These are phyloP conservation scores for Raphanus sativus DNA, from an alignment of 345 rosid genomes.

Conservation along the genomic window DNA sequence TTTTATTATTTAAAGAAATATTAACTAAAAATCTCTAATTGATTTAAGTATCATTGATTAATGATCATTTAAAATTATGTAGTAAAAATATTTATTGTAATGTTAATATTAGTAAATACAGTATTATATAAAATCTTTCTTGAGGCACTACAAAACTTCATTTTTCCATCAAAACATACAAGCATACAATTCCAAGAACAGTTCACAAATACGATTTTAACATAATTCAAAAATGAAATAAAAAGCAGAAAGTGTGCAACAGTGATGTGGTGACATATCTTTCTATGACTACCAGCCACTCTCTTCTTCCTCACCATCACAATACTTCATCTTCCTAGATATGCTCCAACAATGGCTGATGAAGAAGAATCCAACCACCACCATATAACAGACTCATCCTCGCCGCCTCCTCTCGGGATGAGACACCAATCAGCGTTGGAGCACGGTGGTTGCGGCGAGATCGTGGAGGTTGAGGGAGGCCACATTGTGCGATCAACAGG, in stretches of 20 bases:
- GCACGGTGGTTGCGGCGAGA: slow-evolving; percentile 56
- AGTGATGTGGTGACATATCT: neutral
- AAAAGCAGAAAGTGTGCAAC: neutral
- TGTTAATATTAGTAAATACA: no score
- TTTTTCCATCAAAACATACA: no score
- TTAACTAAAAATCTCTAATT: no score
- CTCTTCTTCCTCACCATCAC: neutral
- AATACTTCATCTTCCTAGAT: slow-evolving; percentile 33
- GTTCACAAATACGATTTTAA: no score
- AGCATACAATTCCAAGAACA: no score
- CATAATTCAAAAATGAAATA: neutral
- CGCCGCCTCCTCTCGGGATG: slow-evolving; percentile 50
- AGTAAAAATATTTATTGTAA: no score
- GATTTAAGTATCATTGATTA: no score
- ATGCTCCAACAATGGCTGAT: slow-evolving; percentile 35
- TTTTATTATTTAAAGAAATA: no score
- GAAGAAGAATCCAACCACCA: slow-evolving; percentile 41
- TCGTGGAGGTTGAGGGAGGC: slow-evolving; percentile 93
- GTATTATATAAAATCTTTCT: no score
- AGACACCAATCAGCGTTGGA: slow-evolving; percentile 2
- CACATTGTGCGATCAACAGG: slow-evolving; percentile 91
- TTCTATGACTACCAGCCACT: neutral
- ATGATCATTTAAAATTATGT: no score
- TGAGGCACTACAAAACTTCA: no score
- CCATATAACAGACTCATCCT: slow-evolving; percentile 50